Evolutionary conservation across 495 filamentous ascomycete species (phyloP), one percentile per base, ranked within the genome.

Genomic region (Xylaria venustula): DNA sequence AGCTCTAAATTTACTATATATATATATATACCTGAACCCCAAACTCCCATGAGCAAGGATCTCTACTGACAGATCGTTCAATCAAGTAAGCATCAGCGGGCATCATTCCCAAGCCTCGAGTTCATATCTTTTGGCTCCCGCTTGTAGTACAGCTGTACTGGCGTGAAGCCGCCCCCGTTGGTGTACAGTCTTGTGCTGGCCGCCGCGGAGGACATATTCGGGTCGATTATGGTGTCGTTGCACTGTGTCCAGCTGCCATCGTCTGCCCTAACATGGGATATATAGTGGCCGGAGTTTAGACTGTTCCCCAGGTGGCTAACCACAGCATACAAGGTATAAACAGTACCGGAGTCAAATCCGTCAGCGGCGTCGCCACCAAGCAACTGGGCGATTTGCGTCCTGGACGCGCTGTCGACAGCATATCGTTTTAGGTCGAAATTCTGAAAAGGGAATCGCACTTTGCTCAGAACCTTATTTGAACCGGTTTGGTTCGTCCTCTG

Each of bases 241-340:
- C 69, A 70, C 22, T 52, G 19, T 40, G 59, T 66, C 79, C 77
- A 80, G 17, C 60, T 66, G 5, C 62, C 55, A 17, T 64, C 61
- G 30, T 73, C 67, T 15, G 26, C 44, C 49, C 67, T 69, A 46
- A 76, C 70, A 53, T 67, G 77, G 30, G 67, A 53, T 49, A 67
- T 72, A 64, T 82, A 84, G 53, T 84, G 81, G 1, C 81, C 81
- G 12, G 61, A 47, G 11, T 61, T 63, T 15, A 72, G 57, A 0
- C 15, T 53, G 0, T 36, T 11, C 12, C 74, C 73, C 36, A 57
- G 45, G 45, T 81, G 79, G 42, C 71, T 49, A 34, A 71, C 72
- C n/a, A 82, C 74, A 34, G 73, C 79, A 65, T 77, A 81, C 45
- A 75, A 74, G 23, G 80, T 73, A 61, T 82, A 84, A 1, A 49